Evolutionary conservation across 805 yeast genomes (phyloP).

Genomic region (Scheffersomyces amazonensis): DNA sequence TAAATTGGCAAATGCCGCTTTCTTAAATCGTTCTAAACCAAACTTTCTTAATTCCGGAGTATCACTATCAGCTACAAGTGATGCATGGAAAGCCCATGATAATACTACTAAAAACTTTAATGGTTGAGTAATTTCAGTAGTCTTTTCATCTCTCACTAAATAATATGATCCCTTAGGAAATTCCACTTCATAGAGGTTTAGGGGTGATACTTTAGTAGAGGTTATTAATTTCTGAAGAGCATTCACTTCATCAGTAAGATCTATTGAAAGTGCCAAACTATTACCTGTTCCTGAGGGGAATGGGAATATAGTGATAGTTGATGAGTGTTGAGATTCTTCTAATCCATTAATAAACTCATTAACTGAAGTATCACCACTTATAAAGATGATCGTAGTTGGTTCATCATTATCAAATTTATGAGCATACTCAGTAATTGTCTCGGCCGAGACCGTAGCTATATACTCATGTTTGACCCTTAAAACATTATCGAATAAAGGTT

Average conservation of each 20-base stretch:
- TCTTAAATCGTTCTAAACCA: slow-evolving; percentile 65
- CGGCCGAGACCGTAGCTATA: slow-evolving; percentile 37
- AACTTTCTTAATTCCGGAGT: slow-evolving; percentile 58
- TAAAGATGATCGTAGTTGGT: slow-evolving; percentile 48
- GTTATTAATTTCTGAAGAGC: slow-evolving; percentile 17
- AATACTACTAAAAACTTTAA: slow-evolving; percentile 58
- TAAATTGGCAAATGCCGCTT: slow-evolving; percentile 63
- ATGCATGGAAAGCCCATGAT: slow-evolving; percentile 86
- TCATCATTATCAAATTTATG: slow-evolving; percentile 8
- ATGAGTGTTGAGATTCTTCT: background rate
- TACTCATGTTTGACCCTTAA: slow-evolving; percentile 37
- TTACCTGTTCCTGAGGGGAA: slow-evolving; percentile 89
- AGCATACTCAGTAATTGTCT: slow-evolving; percentile 43
- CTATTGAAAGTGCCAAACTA: slow-evolving; percentile 66
- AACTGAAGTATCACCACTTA: slow-evolving; percentile 87
- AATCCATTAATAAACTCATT: slow-evolving; percentile 68
- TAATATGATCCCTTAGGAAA: slow-evolving; percentile 36
- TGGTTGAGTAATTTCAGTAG: slow-evolving; percentile 10
- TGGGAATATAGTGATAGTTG: slow-evolving; percentile 24
- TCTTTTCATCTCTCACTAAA: slow-evolving; percentile 16
- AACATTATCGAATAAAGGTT: slow-evolving; percentile 41
- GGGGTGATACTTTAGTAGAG: slow-evolving; percentile 17
- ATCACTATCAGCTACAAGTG: slow-evolving; percentile 78
- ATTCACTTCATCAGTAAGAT: slow-evolving; percentile 22
- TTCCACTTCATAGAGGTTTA: slow-evolving; percentile 42